phyloP scores from a whole-genome alignment of 1,284 basidiomycete species.

The Cystobasidiaceae sp. region DNA sequence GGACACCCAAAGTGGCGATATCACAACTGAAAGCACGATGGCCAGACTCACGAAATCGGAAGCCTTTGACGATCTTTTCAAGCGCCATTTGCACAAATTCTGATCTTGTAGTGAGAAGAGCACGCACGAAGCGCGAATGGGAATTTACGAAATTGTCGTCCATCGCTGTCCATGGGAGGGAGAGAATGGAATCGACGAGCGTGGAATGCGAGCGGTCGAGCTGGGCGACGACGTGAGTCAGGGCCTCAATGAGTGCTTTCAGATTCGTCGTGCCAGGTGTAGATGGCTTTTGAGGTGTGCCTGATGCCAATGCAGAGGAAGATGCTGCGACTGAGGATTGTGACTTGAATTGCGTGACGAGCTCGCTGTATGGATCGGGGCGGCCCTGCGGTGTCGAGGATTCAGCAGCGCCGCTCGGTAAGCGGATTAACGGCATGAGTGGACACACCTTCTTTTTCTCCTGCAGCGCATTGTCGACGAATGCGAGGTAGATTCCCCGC shows the following conservation, averaged over 20 bases:
- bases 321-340: conserved; percentile 35
- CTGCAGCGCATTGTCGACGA: conserved; percentile 72
- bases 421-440: conserved; percentile 55
- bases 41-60: conserved; percentile 74
- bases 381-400: conserved; percentile 47
- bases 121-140: conserved; percentile 81
- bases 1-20: background rate
- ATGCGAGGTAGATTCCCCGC: conserved; percentile 72
- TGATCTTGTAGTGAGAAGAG: conserved; percentile 86
- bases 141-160: conserved; percentile 69
- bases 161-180: conserved; percentile 84
- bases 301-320: conserved; percentile 26
- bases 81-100: conserved; percentile 85
- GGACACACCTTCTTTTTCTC: conserved; percentile 62
- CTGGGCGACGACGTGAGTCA: conserved; percentile 57
- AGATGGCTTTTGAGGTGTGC: conserved; percentile 39
- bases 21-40: conserved; percentile 34
- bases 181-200: conserved; percentile 80
- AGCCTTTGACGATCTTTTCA: conserved; percentile 70
- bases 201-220: conserved; percentile 72
- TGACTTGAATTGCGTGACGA: conserved; percentile 53
- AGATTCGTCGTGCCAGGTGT: conserved; percentile 38
- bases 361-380: conserved; percentile 52
- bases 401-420: conserved; percentile 62
- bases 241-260: conserved; percentile 50